These are phyloP conservation scores for Baudoinia panamericana DNA, from an alignment of 495 filamentous ascomycete species.

Conservation along the genomic window DNA sequence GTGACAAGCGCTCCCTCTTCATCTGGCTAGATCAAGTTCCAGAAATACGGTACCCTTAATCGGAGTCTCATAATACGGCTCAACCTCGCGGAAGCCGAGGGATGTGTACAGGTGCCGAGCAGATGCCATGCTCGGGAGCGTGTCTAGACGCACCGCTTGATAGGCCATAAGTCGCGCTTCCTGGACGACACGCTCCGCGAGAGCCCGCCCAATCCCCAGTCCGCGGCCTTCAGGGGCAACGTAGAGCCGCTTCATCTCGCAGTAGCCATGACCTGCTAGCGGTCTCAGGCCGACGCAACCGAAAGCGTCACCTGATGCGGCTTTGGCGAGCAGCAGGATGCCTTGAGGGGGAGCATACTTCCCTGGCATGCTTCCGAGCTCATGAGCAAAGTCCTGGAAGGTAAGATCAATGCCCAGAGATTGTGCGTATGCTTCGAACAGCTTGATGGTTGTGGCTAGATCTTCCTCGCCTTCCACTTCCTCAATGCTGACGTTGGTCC, in stretches of 20 bases:
- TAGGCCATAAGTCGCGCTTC: slow-evolving; percentile 39
- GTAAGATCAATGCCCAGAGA: slow-evolving; percentile 43
- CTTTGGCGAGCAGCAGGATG: slow-evolving; percentile 34
- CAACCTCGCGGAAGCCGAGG: slow-evolving; percentile 42
- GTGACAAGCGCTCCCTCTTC: too few species aligned
- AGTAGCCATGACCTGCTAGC: slow-evolving; percentile 24
- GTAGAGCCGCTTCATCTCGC: slow-evolving; percentile 51
- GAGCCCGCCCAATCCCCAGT: slow-evolving; percentile 34
- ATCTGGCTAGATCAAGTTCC: too few species aligned
- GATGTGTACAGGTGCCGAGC: slow-evolving; percentile 39
- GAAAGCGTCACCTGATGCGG: slow-evolving; percentile 24
- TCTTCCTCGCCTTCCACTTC: too few species aligned
- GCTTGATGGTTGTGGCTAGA: slow-evolving; percentile 23
- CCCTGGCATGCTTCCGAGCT: slow-evolving; percentile 41
- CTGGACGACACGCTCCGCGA: slow-evolving; percentile 35
- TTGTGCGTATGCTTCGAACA: slow-evolving; percentile 43
- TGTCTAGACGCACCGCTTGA: slow-evolving; percentile 44
- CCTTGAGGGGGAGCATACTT: slow-evolving; percentile 38
- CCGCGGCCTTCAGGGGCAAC: slow-evolving; percentile 35
- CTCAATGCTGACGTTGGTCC: too few species aligned
- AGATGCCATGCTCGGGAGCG: slow-evolving; percentile 40
- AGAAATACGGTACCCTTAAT: slow-evolving; percentile 35
- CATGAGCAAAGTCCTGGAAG: slow-evolving; percentile 43
- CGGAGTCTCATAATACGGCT: slow-evolving; percentile 45
- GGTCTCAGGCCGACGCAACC: slow-evolving; percentile 41